Conservation (phyloP, 1,284 basidiomycete species). For the Papiliotrema terrestris region DNA sequence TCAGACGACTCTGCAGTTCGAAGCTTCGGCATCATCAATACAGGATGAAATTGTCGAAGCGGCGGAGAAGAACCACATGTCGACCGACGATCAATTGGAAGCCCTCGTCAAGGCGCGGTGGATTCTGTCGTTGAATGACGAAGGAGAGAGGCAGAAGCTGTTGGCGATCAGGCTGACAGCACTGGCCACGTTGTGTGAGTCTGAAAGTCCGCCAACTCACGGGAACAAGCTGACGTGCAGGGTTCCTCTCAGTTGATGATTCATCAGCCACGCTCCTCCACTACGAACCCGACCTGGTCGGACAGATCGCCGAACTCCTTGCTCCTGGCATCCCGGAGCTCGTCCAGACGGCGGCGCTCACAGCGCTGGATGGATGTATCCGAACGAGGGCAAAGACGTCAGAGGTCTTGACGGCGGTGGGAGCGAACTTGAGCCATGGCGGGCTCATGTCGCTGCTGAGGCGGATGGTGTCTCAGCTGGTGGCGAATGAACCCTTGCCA, state of each 20-base stretch:
- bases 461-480: slow-evolving; percentile 69
- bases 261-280: slow-evolving; percentile 77
- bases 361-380: slow-evolving; percentile 83
- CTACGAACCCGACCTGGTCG: slow-evolving; percentile 87
- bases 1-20: neutral
- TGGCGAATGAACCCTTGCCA: slow-evolving; percentile 57
- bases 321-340: slow-evolving; percentile 61
- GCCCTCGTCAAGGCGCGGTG: slow-evolving; percentile 79
- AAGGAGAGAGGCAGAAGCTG: slow-evolving; percentile 70
- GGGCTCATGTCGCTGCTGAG: slow-evolving; percentile 83
- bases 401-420: slow-evolving; percentile 86
- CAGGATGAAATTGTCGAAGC: slow-evolving; percentile 66
- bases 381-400: slow-evolving; percentile 76
- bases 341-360: slow-evolving; percentile 78
- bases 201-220: no score
- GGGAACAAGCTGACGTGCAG: slow-evolving; percentile 38
- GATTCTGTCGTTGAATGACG: slow-evolving; percentile 62
- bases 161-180: slow-evolving; percentile 78
- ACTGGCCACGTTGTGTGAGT: slow-evolving; percentile 70
- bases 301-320: slow-evolving; percentile 82
- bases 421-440: slow-evolving; percentile 95
- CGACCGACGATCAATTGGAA: slow-evolving; percentile 82
- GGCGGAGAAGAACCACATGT: slow-evolving; percentile 68
- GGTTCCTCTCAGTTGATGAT: slow-evolving; percentile 70
- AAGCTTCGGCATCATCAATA: slow-evolving; percentile 7